phyloP scores from a whole-genome alignment of 345 rosid genomes.

The Gossypium mustelinum region DNA sequence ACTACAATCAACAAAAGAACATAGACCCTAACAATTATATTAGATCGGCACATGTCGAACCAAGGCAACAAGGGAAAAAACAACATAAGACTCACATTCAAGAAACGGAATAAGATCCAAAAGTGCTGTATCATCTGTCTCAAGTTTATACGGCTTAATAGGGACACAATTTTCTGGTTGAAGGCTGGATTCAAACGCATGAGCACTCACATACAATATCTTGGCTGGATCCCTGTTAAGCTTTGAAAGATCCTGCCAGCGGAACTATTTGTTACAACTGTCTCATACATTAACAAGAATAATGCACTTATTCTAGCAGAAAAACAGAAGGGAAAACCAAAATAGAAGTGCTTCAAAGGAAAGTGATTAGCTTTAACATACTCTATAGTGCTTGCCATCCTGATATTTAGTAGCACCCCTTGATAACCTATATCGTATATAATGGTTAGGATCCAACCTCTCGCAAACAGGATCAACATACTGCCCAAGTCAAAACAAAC shows the following conservation, averaged over 20 bases:
- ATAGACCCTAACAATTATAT: background rate
- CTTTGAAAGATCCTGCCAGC: conserved; percentile 88
- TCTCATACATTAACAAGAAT: background rate
- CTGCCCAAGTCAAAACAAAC: conserved; percentile 39
- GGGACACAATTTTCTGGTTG: conserved; percentile 89
- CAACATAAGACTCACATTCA: conserved; percentile 56
- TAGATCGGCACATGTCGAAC: background rate
- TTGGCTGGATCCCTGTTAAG: conserved; percentile 84
- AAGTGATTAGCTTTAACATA: conserved; percentile 31
- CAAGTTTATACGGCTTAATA: conserved; percentile 73
- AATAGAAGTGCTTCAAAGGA: background rate
- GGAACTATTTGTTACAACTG: conserved; percentile 1
- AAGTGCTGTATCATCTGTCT: conserved; percentile 79
- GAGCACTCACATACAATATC: conserved; percentile 75
- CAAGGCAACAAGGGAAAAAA: background rate
- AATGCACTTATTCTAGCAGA: background rate
- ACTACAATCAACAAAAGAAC: background rate
- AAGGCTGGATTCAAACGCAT: conserved; percentile 74
- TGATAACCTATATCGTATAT: conserved; percentile 61
- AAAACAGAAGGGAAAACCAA: conserved; percentile 7
- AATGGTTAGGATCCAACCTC: conserved; percentile 69
- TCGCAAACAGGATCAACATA: conserved; percentile 80
- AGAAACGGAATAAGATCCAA: conserved; percentile 96
- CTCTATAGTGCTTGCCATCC: conserved; percentile 88
- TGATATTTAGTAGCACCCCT: conserved; percentile 85